These are phyloP conservation scores for Wakefieldia striispora DNA, from an alignment of 768 basidiomycete species.

Conservation along the genomic window DNA sequence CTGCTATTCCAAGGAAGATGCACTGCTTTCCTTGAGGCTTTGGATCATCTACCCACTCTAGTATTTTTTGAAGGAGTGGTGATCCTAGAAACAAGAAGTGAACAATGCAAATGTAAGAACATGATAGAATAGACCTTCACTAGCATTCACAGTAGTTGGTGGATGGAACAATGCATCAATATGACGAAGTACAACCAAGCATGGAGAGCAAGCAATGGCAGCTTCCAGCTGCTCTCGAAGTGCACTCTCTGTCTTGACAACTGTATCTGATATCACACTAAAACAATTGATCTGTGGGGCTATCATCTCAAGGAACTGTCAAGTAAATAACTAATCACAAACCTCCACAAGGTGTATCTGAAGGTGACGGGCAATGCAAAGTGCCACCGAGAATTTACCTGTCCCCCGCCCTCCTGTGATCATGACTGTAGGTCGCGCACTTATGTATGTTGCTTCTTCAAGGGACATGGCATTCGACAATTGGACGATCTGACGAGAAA, in stretches of 20 bases:
- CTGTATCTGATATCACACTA: slow-evolving; percentile 75
- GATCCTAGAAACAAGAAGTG: slow-evolving; percentile 44
- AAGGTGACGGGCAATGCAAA: slow-evolving; percentile 53
- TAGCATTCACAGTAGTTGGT: slow-evolving; percentile 56
- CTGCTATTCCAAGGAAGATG: slow-evolving; percentile 70
- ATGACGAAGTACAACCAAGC: slow-evolving; percentile 76
- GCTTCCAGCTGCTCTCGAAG: slow-evolving; percentile 74
- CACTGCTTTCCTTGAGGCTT: slow-evolving; percentile 68
- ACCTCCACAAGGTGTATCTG: slow-evolving; percentile 85
- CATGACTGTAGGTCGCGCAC: slow-evolving; percentile 67
- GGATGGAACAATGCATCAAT: slow-evolving; percentile 76
- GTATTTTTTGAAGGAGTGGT: slow-evolving; percentile 52
- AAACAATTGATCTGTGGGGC: slow-evolving; percentile 79
- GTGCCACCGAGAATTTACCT: slow-evolving; percentile 73
- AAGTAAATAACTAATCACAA: not conserved
- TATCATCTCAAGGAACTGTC: not conserved
- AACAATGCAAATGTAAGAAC: not conserved
- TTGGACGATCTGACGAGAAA: slow-evolving; percentile 50
- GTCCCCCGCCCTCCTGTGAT: slow-evolving; percentile 76
- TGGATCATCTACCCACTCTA: slow-evolving; percentile 58
- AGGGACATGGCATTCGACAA: slow-evolving; percentile 60
- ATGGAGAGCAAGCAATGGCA: slow-evolving; percentile 78
- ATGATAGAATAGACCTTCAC: slow-evolving; percentile 43
- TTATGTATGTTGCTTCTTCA: slow-evolving; percentile 54
- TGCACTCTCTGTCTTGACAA: slow-evolving; percentile 69